A percentile compares a stretch with the other conserved stretches of the same genome.
These are phyloP conservation scores for Pleurotus pulmonarius DNA, from an alignment of 768 basidiomycete genomes.

Conservation along the genomic window DNA sequence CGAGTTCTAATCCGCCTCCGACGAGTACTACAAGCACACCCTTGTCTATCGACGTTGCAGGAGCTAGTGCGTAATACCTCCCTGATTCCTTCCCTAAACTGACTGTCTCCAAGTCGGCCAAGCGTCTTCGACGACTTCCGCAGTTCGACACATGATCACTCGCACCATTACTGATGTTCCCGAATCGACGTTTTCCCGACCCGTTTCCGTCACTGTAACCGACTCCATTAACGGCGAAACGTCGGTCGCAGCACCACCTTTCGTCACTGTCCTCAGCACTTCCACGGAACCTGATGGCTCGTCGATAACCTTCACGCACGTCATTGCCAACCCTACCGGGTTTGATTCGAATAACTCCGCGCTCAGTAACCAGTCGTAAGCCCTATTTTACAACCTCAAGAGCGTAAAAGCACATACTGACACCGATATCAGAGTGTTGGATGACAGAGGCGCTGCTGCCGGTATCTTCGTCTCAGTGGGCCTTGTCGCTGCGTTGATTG, in stretches of 20 bases:
- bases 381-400: not conserved
- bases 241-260: conserved; percentile 37
- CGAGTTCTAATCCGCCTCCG: not conserved
- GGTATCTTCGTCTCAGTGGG: conserved; percentile 74
- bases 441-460: conserved; percentile 64
- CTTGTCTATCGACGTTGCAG: not conserved
- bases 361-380: conserved; percentile 23
- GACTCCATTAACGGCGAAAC: conserved; percentile 31
- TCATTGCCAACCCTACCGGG: conserved; percentile 47
- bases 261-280: conserved; percentile 43
- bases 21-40: no score
- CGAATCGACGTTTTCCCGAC: conserved; percentile 40
- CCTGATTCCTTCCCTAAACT: not conserved
- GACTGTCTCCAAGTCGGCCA: not conserved
- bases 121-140: not conserved
- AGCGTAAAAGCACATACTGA: not conserved
- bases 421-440: conserved; percentile 47
- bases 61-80: not conserved
- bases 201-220: conserved; percentile 37
- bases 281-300: conserved; percentile 42
- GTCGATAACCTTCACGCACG: conserved; percentile 45
- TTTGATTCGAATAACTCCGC: conserved; percentile 16
- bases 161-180: conserved; percentile 38
- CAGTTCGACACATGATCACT: conserved; percentile 17
- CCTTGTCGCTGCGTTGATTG: conserved; percentile 43